Evolutionary conservation across 495 filamentous ascomycete genomes (phyloP).

Genomic region (Astrocystis sublimbata): DNA sequence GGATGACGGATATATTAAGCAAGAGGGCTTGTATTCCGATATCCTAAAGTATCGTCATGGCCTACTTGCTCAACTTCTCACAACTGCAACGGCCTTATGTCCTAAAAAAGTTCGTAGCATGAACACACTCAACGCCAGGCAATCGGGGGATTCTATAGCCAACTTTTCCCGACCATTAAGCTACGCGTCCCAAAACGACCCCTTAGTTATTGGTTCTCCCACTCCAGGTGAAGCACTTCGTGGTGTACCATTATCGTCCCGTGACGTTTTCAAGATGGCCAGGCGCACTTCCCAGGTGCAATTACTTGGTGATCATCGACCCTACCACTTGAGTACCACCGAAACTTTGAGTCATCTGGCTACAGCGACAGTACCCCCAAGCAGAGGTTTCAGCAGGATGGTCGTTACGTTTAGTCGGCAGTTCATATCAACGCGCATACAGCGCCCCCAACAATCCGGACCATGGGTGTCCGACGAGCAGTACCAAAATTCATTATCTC

Average conservation of each 20-base stretch:
- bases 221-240: constrained; percentile 20
- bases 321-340: constrained; percentile 9
- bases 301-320: constrained; percentile 12
- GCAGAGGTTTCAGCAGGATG: constrained; percentile 13
- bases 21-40: constrained; percentile 59
- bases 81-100: constrained; percentile 3
- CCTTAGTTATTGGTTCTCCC: constrained; percentile 8
- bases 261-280: constrained; percentile 19
- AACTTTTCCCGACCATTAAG: constrained; percentile 21
- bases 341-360: constrained; percentile 9
- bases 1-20: constrained; percentile 66
- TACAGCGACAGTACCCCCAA: neutral
- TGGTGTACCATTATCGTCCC: constrained; percentile 18
- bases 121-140: neutral
- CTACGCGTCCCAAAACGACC: constrained; percentile 5
- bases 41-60: constrained; percentile 34
- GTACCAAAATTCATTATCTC: neutral
- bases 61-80: constrained; percentile 31
- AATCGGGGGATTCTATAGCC: neutral
- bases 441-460: neutral
- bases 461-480: neutral
- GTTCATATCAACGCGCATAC: neutral
- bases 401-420: constrained; percentile 14
- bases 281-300: constrained; percentile 4
- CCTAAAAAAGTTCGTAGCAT: neutral